Percentiles rank a stretch among this genome's conserved stretches.
phyloP scores from a whole-genome alignment of 2,329 filamentous ascomycete genomes.

The Myriosclerotinia duriaeana region DNA sequence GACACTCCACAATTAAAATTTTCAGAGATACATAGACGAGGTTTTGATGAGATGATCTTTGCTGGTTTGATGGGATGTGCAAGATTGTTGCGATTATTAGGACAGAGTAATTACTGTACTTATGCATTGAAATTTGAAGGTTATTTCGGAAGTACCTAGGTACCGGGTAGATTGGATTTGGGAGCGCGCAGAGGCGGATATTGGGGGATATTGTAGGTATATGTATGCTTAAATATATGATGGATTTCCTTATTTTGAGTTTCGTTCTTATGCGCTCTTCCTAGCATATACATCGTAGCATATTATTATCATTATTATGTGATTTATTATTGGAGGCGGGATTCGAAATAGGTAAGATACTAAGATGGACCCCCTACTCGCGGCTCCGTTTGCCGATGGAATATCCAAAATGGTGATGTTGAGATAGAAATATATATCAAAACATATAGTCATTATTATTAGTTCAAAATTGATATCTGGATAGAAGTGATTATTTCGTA shows the following conservation, averaged over 20 bases:
- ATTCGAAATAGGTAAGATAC: not conserved
- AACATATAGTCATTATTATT: not conserved
- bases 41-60: not conserved
- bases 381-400: not conserved
- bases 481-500: not conserved
- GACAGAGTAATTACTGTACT: too few relatives aligned
- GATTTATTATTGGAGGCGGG: not conserved
- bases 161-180: too few relatives aligned
- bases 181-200: too few relatives aligned
- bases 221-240: too few relatives aligned
- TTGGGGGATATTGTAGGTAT: too few relatives aligned
- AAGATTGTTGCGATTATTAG: not conserved
- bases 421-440: not conserved
- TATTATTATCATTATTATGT: not conserved
- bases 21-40: not conserved
- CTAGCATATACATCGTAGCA: not conserved
- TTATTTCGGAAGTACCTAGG: too few relatives aligned
- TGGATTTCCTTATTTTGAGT: too few relatives aligned
- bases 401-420: too few relatives aligned
- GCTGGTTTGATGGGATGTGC: not conserved
- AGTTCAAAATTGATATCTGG: not conserved
- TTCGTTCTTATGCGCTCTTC: too few relatives aligned
- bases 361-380: too few relatives aligned
- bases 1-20: slow-evolving; percentile 15
- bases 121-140: too few relatives aligned